Conservation (phyloP, 75 land plant species). For the Picea glauca region DNA sequence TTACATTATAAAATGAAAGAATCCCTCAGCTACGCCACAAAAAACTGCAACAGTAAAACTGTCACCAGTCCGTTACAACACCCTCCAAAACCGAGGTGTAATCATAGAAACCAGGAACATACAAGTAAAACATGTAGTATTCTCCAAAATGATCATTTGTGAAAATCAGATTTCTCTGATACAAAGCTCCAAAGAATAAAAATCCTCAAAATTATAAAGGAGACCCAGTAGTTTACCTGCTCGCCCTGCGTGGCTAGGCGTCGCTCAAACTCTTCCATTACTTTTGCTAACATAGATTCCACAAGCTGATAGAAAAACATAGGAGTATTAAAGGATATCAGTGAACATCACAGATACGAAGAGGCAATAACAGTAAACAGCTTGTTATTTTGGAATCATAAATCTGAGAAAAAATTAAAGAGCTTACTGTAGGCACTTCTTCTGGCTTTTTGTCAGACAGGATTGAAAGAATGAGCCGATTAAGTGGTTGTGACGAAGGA, state of each 20-base stretch:
- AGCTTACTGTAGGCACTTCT: slow-evolving; percentile 24
- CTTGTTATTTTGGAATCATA: background rate
- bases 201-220: background rate
- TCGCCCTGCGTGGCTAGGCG: slow-evolving; percentile 29
- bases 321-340: background rate
- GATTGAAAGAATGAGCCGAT: slow-evolving; percentile 13
- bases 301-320: slow-evolving; percentile 37
- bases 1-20: background rate
- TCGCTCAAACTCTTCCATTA: slow-evolving; percentile 38
- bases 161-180: no score
- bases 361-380: background rate
- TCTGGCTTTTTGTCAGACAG: slow-evolving; percentile 19
- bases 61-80: background rate
- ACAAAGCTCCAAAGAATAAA: background rate
- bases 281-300: slow-evolving; percentile 43
- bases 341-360: background rate
- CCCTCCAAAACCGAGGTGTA: background rate
- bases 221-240: slow-evolving; percentile 33
- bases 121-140: background rate
- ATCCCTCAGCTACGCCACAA: slow-evolving; percentile 21
- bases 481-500: slow-evolving; percentile 9
- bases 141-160: background rate
- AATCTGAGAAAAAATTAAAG: background rate
- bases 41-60: slow-evolving; percentile 40
- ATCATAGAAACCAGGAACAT: background rate